Conservation (phyloP, 495 filamentous ascomycete species). For the Penicillium nucicola region DNA sequence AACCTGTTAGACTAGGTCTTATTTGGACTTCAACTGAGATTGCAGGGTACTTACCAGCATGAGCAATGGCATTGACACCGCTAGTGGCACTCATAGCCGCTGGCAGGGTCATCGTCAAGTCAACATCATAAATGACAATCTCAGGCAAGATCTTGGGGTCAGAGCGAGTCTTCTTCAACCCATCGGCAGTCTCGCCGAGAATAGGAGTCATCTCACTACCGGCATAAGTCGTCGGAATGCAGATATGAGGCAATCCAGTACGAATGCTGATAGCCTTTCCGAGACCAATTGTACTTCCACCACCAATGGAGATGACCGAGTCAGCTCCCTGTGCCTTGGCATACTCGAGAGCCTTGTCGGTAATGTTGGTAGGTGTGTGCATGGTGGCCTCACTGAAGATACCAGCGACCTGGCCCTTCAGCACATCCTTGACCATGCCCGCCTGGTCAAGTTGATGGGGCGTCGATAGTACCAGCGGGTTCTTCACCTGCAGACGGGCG, state of each 20-base stretch:
- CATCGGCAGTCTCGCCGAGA: conserved; percentile 62
- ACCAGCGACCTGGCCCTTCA: conserved; percentile 51
- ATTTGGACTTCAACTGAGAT: neutral
- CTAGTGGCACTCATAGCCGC: conserved; percentile 57
- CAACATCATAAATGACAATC: conserved; percentile 68
- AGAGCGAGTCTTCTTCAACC: conserved; percentile 61
- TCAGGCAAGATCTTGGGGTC: conserved; percentile 64
- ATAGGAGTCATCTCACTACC: conserved; percentile 70
- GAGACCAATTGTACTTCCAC: conserved; percentile 63
- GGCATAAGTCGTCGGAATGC: conserved; percentile 67
- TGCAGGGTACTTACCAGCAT: conserved; percentile 45
- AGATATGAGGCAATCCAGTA: conserved; percentile 61
- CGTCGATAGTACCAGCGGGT: conserved; percentile 58
- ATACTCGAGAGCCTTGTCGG: conserved; percentile 56
- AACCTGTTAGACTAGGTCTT: neutral
- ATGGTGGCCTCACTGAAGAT: conserved; percentile 63
- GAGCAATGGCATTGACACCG: conserved; percentile 69
- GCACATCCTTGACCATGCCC: conserved; percentile 44
- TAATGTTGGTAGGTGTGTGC: conserved; percentile 65
- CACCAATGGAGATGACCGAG: conserved; percentile 58
- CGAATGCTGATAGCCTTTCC: conserved; percentile 66
- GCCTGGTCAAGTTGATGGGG: conserved; percentile 54
- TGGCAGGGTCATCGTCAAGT: conserved; percentile 65
- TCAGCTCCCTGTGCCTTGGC: conserved; percentile 48
- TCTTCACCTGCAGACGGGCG: conserved; percentile 48